Conservation (phyloP, 83 land plant species). For the Picea mariana region DNA sequence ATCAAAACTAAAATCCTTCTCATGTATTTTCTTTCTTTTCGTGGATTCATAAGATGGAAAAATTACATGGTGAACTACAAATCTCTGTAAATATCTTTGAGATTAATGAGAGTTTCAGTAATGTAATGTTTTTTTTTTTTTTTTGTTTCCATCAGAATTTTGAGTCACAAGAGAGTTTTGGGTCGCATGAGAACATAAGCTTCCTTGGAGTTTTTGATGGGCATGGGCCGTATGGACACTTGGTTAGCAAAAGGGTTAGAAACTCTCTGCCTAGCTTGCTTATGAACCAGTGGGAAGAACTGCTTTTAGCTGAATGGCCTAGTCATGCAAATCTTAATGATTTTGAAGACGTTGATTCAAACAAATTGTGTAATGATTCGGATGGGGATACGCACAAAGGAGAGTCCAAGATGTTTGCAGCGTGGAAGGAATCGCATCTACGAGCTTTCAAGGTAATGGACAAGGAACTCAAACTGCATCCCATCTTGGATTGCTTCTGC, state of each 20-base stretch:
- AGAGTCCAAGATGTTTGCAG: slow-evolving; percentile 37
- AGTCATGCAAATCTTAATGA: background rate
- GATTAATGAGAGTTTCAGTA: too few relatives aligned
- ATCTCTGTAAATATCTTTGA: too few relatives aligned
- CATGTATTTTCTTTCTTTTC: too few relatives aligned
- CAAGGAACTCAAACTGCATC: slow-evolving; percentile 46
- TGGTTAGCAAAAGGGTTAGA: slow-evolving; percentile 83
- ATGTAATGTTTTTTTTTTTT: too few relatives aligned
- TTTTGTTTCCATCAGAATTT: too few relatives aligned
- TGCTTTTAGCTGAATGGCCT: slow-evolving; percentile 26
- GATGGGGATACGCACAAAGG: slow-evolving; percentile 33
- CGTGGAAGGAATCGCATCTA: slow-evolving; percentile 52
- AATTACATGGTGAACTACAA: too few relatives aligned
- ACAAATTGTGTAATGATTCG: background rate
- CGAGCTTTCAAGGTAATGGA: slow-evolving; percentile 45
- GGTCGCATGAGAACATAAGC: slow-evolving; percentile 37
- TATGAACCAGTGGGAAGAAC: slow-evolving; percentile 50
- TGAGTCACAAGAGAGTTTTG: slow-evolving; percentile 5
- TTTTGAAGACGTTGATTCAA: background rate
- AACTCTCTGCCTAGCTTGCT: slow-evolving; percentile 69
- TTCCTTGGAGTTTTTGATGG: slow-evolving; percentile 82
- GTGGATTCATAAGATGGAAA: too few relatives aligned
- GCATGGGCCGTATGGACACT: slow-evolving; percentile 85
- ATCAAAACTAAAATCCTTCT: too few relatives aligned
- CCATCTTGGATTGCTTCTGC: slow-evolving; percentile 47